Base-by-base conservation (phyloP, 2,329 filamentous ascomycete genomes). In the Calonectria montana region DNA sequence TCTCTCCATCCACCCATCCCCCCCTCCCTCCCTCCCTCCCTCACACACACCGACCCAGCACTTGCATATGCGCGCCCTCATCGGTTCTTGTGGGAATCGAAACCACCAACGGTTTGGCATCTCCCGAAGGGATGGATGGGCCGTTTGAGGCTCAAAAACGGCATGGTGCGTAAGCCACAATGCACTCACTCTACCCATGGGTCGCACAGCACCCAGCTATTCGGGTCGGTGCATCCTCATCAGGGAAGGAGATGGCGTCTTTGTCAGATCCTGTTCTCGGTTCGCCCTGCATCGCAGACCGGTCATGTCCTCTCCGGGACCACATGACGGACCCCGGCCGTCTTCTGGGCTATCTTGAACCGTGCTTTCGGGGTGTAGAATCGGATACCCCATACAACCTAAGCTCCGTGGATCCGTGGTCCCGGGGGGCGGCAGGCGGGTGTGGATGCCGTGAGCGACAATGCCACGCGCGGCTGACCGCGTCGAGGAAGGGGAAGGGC, bases 391-490 rank as follows among this genome's bases (percentile, higher is more conserved):
- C 65, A 65, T 65, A 65, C 48, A 65, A 50, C 55, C 25, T 25
- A 67, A 53, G 27, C 39, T 63, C 69, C 69, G 64, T 71, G 69
- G 45, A 66, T 62, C 68, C 68, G 68, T 66, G 25, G 57, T 63
- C 62, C 64, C 55, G 63, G 63, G 63, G 55, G 31, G 47, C 45
- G 41, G 67, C 47, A 65, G 43, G 63, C 63, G 63, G 63, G 39
- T 57, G 69, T 62, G 57, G 66, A 70, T 74, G 70, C 73, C 69
- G 71, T 71, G 41, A 65, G 64, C 63, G 70, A 71, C 35, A 41
- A 67, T 64, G 69, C 71, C 71, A 77, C 77, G 74, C 72, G 64
- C 76, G 69, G 76, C 70, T 78, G 75, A 75, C 70, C 69, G 55
- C 65, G 70, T 66, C 73, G 55, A 73, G 61, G 61, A 77, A 74